A percentile compares a stretch with the other conserved stretches of the same genome.
These are phyloP conservation scores for Obelidium mucronatum DNA, from an alignment of 192 early-diverging fungal species.

Conservation along the genomic window DNA sequence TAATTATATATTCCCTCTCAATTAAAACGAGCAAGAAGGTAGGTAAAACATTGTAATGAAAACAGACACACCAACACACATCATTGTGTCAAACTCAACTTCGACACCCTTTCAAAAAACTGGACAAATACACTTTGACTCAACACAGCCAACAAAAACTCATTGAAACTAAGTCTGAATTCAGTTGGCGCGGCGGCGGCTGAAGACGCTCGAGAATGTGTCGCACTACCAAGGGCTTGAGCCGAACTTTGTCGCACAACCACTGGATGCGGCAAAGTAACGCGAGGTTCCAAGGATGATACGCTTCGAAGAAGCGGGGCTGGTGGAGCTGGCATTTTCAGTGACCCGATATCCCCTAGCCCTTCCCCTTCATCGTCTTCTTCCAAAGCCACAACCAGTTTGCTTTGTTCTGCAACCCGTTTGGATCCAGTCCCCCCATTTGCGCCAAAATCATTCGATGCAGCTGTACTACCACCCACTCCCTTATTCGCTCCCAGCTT, in stretches of 20 bases:
- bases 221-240: neutral
- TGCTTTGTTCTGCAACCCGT: neutral
- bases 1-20: too few species aligned
- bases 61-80: too few species aligned
- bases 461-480: neutral
- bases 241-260: neutral
- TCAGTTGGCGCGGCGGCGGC: neutral
- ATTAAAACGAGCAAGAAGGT: too few species aligned
- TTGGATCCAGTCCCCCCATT: neutral
- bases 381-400: neutral
- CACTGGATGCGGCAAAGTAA: neutral
- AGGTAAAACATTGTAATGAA: too few species aligned
- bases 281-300: neutral
- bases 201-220: neutral
- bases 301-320: neutral
- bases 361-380: neutral
- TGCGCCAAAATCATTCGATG: too few species aligned
- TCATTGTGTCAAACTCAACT: neutral
- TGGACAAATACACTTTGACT: slow-evolving; percentile 64
- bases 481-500: slow-evolving; percentile 59
- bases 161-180: slow-evolving; percentile 62
- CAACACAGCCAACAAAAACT: slow-evolving; percentile 65
- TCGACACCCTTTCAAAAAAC: slow-evolving; percentile 56
- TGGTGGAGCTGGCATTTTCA: neutral
- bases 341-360: neutral